These are phyloP conservation scores for Quillaja saponaria DNA, from an alignment of 306 rosid genomes.

Conservation along the genomic window DNA sequence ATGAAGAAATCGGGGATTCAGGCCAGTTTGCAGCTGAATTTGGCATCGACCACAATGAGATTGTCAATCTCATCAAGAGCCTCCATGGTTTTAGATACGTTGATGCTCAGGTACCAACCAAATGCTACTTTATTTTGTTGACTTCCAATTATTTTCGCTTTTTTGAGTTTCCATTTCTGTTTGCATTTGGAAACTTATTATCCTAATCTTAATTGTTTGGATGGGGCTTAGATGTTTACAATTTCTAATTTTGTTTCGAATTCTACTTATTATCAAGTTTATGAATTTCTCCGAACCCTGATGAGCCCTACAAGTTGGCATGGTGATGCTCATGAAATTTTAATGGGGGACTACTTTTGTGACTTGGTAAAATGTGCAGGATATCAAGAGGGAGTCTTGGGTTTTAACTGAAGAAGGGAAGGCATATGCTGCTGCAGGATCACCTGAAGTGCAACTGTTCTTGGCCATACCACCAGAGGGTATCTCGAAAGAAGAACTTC, in stretches of 20 bases:
- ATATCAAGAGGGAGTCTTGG: conserved; percentile 76
- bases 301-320: too few species aligned
- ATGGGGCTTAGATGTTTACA: neutral
- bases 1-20: conserved; percentile 61
- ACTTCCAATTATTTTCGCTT: too few species aligned
- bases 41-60: conserved; percentile 61
- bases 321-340: neutral
- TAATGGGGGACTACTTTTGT: neutral
- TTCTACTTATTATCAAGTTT: too few species aligned
- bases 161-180: too few species aligned
- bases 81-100: conserved; percentile 78
- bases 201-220: neutral
- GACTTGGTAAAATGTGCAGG: conserved; percentile 46
- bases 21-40: conserved; percentile 62
- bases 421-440: conserved; percentile 58
- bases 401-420: conserved; percentile 76
- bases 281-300: too few species aligned
- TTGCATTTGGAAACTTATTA: too few species aligned
- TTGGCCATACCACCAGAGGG: conserved; percentile 77
- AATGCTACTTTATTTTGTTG: neutral
- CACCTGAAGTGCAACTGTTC: conserved; percentile 80
- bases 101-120: conserved; percentile 55
- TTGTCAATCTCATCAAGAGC: conserved; percentile 77
- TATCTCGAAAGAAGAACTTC: conserved; percentile 71
- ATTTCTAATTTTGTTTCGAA: neutral